These are phyloP conservation scores for Colletotrichum kahawae DNA, from an alignment of 2,329 filamentous ascomycete genomes.

Conservation along the genomic window DNA sequence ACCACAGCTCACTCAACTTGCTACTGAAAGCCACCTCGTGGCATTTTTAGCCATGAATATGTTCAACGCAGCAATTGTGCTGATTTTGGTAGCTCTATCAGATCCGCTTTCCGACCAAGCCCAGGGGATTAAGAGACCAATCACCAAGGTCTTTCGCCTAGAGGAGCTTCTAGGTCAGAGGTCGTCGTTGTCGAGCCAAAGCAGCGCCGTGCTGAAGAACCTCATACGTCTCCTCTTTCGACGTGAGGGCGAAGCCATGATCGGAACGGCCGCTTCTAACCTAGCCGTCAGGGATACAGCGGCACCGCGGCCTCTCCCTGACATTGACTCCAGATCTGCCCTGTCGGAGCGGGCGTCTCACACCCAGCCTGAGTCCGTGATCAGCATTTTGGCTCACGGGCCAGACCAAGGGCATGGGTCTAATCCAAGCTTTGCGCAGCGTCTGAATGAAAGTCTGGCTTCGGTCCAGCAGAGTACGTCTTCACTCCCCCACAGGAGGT, in stretches of 20 bases:
- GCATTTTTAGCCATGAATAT: background rate
- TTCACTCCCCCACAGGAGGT: fast-evolving
- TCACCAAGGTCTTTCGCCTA: background rate
- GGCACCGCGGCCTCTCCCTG: background rate
- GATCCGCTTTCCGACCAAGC: background rate
- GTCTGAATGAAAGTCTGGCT: background rate
- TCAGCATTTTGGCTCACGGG: background rate
- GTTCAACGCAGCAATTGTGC: background rate
- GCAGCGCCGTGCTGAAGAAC: background rate
- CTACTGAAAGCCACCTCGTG: background rate
- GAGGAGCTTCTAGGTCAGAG: background rate
- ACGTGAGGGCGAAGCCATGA: background rate
- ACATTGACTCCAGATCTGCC: background rate
- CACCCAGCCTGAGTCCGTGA: background rate
- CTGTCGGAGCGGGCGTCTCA: background rate
- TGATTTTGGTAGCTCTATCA: background rate
- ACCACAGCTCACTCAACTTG: background rate
- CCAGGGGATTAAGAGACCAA: background rate
- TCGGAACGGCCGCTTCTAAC: background rate
- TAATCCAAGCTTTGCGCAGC: background rate
- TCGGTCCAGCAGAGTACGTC: background rate
- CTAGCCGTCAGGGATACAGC: background rate
- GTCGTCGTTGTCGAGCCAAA: background rate
- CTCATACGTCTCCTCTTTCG: background rate
- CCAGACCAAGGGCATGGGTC: background rate